Base-by-base conservation (phyloP, 2,329 filamentous ascomycete species). In the Aspergillus sp. region DNA sequence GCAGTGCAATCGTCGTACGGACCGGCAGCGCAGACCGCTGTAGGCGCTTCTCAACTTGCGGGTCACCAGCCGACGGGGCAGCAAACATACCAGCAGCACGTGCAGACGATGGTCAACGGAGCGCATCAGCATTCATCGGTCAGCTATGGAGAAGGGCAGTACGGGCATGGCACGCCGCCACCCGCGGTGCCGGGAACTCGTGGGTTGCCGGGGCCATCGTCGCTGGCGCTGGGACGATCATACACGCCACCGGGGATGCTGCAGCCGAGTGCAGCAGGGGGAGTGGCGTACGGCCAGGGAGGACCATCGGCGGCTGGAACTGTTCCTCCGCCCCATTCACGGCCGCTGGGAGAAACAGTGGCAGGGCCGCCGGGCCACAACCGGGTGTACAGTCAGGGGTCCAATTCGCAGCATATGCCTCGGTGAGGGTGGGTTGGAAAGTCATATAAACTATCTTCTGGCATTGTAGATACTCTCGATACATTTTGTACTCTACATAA, bases 181-280 rank as follows among this genome's bases (percentile, higher is more conserved):
- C 49, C 58, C 3, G 48, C 53, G 24, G 43, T 39, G 10, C 50
- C 51, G 29, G 34, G 35, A 15, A 43, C 53, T 20, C 49, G 53
- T 29, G 46, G 36, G 26, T 36, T 52, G 19, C 26, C 40, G 11
- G 50, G 49, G 17, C 37, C 52, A 32, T 45, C 47, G 19, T 33
- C 49, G 15, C 42, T 54, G 22, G 41, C 40, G 10, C 45, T 61
- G 15, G 53, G 48, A 10, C 52, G 60, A 24, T 56, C 61, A 6
- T 64, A 57, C 34, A 63, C 59, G 2, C 61, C 61, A n/a, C 59
- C 59, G 1, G 42, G 57, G 4, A 44, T 47, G 12, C 26, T 61
- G 28, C 49, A 55, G 26, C 52, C 51, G 10, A 49, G 45, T 29
- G 46, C 48, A 1, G 36, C 44, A 12, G 39, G 48, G 8, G 48